Base-by-base conservation (phyloP, 306 rosid genomes). In the Dalbergia oliveri region DNA sequence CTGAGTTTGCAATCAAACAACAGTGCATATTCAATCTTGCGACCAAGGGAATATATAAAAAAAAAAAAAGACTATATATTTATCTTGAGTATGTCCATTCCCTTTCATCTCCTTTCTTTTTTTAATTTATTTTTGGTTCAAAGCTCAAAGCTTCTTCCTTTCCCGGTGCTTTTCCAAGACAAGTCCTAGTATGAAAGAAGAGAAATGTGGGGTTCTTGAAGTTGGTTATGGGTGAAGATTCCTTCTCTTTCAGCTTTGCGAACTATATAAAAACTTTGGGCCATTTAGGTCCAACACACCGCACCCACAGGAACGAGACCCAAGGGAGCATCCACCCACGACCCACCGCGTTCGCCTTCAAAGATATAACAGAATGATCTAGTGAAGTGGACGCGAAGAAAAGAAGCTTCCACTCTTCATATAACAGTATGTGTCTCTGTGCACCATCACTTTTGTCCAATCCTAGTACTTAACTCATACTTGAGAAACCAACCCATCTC, bases 351-450 rank as follows among this genome's bases (percentile, higher is more conserved):
- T 90, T 82, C 37, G 31, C 79, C 35, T 72, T 66, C 77, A 82
- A 61, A 82, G 34, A 66, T 70, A 81, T 4, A 6, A 35, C 5
- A 89, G 92, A 91, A 87, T 86, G 11, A 4, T 94, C 90, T 73
- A 88, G 97, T 94, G 99, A 90, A 94, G 99, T 94, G 97, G 88
- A 94, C 90, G 97, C 97, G 86, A 94, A 92, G 99, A 88, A 94
- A 94, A 86, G 97, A 94, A 94, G 94, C 89, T 85, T 83, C 87
- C 83, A 82, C 68, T 70, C 81, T 53, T 80, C 72, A 16, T 71
- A 31, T 15, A 4, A 37, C 47, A 79, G 31, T 59, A 43, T 53
- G 51, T 68, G 49, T 37, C 49, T 6, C 50, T 18, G 14, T 72
- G 34, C 1, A 13, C 34, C 63, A 50, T 81, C 74, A 65, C 62